These are phyloP conservation scores for Colletotrichum liaoningense DNA, from an alignment of 2,329 filamentous ascomycete genomes.

Conservation along the genomic window DNA sequence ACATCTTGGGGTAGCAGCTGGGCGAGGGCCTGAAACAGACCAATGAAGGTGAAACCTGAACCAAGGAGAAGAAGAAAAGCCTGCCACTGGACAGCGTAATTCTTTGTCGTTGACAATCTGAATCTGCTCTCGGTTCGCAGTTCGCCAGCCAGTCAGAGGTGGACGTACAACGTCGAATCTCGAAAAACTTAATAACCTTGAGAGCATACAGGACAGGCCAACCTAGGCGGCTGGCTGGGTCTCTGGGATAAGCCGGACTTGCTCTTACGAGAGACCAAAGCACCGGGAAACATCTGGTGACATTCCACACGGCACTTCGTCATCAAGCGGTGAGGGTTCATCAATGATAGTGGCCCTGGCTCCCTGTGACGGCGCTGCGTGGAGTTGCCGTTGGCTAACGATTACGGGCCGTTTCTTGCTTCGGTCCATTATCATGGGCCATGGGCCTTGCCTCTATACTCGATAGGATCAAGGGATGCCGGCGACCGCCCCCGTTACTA, in stretches of 20 bases:
- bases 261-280: slow-evolving; percentile 18
- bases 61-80: background rate
- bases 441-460: background rate
- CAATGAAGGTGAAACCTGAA: slow-evolving; percentile 30
- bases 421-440: slow-evolving; percentile 11
- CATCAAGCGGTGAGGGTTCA: slow-evolving; percentile 34
- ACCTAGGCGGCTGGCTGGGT: background rate
- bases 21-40: slow-evolving; percentile 29
- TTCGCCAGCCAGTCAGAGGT: background rate
- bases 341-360: background rate
- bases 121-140: background rate
- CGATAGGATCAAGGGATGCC: background rate
- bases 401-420: slow-evolving; percentile 33
- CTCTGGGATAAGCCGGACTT: slow-evolving; percentile 10
- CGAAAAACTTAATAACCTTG: slow-evolving; percentile 8
- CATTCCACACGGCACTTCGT: slow-evolving; percentile 27
- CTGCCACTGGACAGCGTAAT: slow-evolving; percentile 10
- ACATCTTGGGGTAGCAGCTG: slow-evolving; percentile 15
- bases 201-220: slow-evolving; percentile 1
- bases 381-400: slow-evolving; percentile 32
- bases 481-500: slow-evolving; percentile 15
- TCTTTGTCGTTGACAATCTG: slow-evolving; percentile 1
- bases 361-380: slow-evolving; percentile 12
- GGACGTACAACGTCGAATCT: slow-evolving; percentile 12
- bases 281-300: slow-evolving; percentile 25